These are phyloP conservation scores for Talaromyces islandicus DNA, from an alignment of 2,329 filamentous ascomycete genomes.

Conservation along the genomic window DNA sequence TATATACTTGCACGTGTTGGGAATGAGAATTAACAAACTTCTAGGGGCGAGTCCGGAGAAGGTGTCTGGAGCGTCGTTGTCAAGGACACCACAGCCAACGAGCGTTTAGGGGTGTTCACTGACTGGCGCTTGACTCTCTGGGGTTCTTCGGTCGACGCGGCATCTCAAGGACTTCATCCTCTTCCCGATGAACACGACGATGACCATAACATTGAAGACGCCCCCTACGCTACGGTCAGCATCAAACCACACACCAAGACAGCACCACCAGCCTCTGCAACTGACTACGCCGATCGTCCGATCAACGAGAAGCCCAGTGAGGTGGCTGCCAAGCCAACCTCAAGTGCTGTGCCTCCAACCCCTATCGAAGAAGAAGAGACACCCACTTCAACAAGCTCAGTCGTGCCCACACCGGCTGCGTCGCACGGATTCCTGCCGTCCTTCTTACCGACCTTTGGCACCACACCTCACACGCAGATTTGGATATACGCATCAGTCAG, in stretches of 20 bases:
- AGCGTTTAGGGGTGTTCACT: slow-evolving; percentile 68
- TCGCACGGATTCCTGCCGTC: slow-evolving; percentile 63
- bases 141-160: slow-evolving; percentile 77
- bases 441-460: slow-evolving; percentile 83
- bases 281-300: slow-evolving; percentile 61
- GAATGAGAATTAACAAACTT: background rate
- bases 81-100: slow-evolving; percentile 76
- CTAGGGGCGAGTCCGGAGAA: slow-evolving; percentile 76
- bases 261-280: slow-evolving; percentile 43
- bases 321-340: slow-evolving; percentile 19
- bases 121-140: slow-evolving; percentile 95
- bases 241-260: slow-evolving; percentile 44
- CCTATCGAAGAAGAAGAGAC: slow-evolving; percentile 18
- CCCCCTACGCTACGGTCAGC: slow-evolving; percentile 60
- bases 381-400: slow-evolving; percentile 15
- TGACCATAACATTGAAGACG: slow-evolving; percentile 65
- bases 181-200: slow-evolving; percentile 81
- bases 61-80: slow-evolving; percentile 90
- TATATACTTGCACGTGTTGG: slow-evolving; percentile 21
- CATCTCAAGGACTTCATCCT: slow-evolving; percentile 67
- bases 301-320: slow-evolving; percentile 53
- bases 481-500: slow-evolving; percentile 88
- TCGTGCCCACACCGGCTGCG: slow-evolving; percentile 14
- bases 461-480: slow-evolving; percentile 76
- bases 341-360: slow-evolving; percentile 15